Evolutionary conservation across 352 stramenopile species (phyloP).

Genomic region (Phytophthora crassamura): DNA sequence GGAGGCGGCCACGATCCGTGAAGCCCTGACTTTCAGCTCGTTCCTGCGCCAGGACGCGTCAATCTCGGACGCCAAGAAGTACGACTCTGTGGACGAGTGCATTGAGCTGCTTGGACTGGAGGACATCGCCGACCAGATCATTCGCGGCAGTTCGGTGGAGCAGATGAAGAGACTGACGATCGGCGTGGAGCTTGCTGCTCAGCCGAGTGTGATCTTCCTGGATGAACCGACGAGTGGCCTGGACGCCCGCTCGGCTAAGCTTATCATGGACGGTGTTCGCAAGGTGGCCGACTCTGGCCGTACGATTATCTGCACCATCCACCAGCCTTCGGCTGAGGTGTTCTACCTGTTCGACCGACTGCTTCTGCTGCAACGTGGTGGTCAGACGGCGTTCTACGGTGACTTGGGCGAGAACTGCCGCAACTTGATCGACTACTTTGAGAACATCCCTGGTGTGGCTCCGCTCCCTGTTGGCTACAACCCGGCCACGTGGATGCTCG

Average conservation of each 20-base stretch:
- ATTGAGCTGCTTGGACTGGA: conserved; percentile 2
- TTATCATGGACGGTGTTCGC: conserved; percentile 12
- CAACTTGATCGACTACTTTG: conserved; percentile 43
- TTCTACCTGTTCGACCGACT: conserved; percentile 82
- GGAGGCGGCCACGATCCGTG: conserved; percentile 13
- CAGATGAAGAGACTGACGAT: conserved; percentile 2
- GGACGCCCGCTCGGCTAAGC: no score
- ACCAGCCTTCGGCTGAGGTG: conserved; percentile 82
- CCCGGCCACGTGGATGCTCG: conserved; percentile 20
- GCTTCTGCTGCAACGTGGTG: conserved; percentile 58
- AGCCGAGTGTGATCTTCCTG: no score
- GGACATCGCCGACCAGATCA: conserved; percentile 8
- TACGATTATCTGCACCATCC: conserved; percentile 82
- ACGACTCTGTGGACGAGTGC: no score
- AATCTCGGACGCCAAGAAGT: no score
- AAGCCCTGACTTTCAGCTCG: no score
- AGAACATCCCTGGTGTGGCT: conserved; percentile 15
- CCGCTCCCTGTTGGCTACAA: conserved; percentile 45
- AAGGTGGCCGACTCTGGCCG: conserved; percentile 5
- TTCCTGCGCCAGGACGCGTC: no score
- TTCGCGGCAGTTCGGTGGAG: conserved; percentile 9
- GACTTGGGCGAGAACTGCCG: conserved; percentile 33
- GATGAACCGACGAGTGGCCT: no score
- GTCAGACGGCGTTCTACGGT: conserved; percentile 40
- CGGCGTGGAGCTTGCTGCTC: no score